These are phyloP conservation scores for Talaromyces pinophilus DNA, from an alignment of 2,329 filamentous ascomycete genomes.

Conservation along the genomic window DNA sequence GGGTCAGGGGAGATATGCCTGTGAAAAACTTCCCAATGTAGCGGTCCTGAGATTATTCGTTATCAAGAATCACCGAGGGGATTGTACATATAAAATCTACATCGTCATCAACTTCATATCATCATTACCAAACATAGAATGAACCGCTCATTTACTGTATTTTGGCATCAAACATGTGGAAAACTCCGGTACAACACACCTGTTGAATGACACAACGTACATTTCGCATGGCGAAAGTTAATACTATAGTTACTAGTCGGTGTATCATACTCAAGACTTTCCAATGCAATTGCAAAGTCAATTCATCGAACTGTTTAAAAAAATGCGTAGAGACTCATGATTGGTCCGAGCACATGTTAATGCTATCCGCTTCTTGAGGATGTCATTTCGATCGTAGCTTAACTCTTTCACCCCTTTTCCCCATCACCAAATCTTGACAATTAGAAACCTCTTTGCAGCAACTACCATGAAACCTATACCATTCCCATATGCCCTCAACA, in stretches of 20 bases:
- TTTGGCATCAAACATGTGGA: neutral
- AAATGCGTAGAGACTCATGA: slow-evolving; percentile 6
- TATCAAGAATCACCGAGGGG: neutral
- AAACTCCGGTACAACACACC: neutral
- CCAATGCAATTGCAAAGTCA: neutral
- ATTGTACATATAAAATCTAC: slow-evolving; percentile 22
- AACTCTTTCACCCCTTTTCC: neutral
- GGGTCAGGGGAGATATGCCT: neutral
- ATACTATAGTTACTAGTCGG: neutral
- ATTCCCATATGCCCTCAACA: slow-evolving; percentile 66
- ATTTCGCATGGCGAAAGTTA: neutral
- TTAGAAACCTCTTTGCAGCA: neutral
- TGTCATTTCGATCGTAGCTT: neutral
- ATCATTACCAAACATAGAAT: slow-evolving; percentile 3
- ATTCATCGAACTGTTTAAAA: neutral
- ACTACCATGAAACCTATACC: slow-evolving; percentile 37
- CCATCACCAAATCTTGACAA: too few species aligned
- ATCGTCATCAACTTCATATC: slow-evolving; percentile 11
- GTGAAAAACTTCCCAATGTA: slow-evolving; percentile 4
- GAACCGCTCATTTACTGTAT: neutral
- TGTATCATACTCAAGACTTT: neutral
- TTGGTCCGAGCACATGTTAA: slow-evolving; percentile 21
- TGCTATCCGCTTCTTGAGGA: slow-evolving; percentile 6
- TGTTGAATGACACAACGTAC: neutral
- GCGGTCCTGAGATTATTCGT: slow-evolving; percentile 6